These are phyloP conservation scores for Leucosporidium scottii DNA, from an alignment of 768 basidiomycete genomes.

Conservation along the genomic window DNA sequence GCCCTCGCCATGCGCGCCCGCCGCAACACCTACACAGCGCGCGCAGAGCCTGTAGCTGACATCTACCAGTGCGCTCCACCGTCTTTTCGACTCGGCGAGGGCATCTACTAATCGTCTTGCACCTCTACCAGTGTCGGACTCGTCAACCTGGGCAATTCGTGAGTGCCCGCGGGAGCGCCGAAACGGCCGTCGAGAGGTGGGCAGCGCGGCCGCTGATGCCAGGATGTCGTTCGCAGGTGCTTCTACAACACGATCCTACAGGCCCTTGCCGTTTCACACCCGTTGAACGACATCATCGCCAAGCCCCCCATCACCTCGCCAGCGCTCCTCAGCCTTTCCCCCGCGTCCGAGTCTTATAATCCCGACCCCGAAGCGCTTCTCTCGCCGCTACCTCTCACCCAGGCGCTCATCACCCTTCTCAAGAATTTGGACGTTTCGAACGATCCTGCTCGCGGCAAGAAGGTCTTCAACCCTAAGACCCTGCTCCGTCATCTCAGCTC, in stretches of 20 bases:
- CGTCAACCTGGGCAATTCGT: slow-evolving; percentile 43
- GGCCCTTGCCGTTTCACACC: slow-evolving; percentile 49
- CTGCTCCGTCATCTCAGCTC: slow-evolving; percentile 61
- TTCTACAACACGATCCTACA: slow-evolving; percentile 95
- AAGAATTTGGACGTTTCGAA: slow-evolving; percentile 14
- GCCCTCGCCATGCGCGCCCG: too few relatives aligned
- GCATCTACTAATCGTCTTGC: background rate
- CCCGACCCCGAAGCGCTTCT: slow-evolving; percentile 47
- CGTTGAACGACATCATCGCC: slow-evolving; percentile 34
- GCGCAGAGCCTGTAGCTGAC: too few relatives aligned
- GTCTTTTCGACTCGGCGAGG: too few relatives aligned
- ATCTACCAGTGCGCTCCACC: too few relatives aligned
- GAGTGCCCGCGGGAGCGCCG: background rate
- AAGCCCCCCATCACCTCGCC: slow-evolving; percentile 43
- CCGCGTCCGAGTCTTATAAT: slow-evolving; percentile 54
- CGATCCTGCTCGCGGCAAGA: slow-evolving; percentile 14
- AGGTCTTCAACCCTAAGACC: slow-evolving; percentile 27
- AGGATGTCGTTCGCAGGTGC: slow-evolving; percentile 52
- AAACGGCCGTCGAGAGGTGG: background rate
- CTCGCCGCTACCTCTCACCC: slow-evolving; percentile 46
- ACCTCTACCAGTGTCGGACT: slow-evolving; percentile 22
- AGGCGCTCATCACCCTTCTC: slow-evolving; percentile 34
- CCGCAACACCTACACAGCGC: too few relatives aligned
- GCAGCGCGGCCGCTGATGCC: background rate
- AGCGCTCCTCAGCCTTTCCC: slow-evolving; percentile 61